phyloP scores from a whole-genome alignment of 805 yeast species.

The Zygotorulaspora sp. region DNA sequence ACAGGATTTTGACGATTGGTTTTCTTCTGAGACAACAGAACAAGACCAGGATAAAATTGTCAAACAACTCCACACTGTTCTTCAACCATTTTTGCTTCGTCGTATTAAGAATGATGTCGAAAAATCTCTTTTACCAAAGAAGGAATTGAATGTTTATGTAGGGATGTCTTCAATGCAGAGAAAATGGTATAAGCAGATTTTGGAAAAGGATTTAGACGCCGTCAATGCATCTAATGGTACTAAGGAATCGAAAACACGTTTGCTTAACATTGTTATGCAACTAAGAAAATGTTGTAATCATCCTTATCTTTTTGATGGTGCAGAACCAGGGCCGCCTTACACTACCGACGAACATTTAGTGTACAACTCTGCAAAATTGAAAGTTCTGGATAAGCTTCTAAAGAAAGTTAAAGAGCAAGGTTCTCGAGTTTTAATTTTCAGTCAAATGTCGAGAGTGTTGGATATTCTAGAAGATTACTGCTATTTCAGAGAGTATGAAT shows the following conservation, averaged over 20 bases:
- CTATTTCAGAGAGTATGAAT: conserved; percentile 59
- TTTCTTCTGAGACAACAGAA: conserved; percentile 41
- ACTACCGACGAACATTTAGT: conserved; percentile 82
- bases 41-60: conserved; percentile 50
- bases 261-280: conserved; percentile 79
- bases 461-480: conserved; percentile 81
- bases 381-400: conserved; percentile 63
- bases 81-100: conserved; percentile 69
- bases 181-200: conserved; percentile 68
- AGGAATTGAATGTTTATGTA: conserved; percentile 67
- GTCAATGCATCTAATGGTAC: conserved; percentile 78
- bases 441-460: conserved; percentile 79
- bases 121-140: conserved; percentile 67
- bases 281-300: conserved; percentile 81
- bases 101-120: conserved; percentile 81
- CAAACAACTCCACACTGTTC: conserved; percentile 67
- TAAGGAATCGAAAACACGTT: conserved; percentile 68
- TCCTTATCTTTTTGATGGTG: conserved; percentile 81
- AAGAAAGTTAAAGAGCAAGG: conserved; percentile 62
- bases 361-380: conserved; percentile 65
- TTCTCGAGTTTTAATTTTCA: conserved; percentile 70
- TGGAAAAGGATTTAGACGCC: conserved; percentile 79
- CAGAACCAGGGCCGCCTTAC: conserved; percentile 85
- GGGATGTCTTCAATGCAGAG: conserved; percentile 77
- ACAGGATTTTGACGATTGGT: conserved; percentile 74